These are phyloP conservation scores for Apostasia shenzhenica DNA, from an alignment of 106 monocot species.

Conservation along the genomic window DNA sequence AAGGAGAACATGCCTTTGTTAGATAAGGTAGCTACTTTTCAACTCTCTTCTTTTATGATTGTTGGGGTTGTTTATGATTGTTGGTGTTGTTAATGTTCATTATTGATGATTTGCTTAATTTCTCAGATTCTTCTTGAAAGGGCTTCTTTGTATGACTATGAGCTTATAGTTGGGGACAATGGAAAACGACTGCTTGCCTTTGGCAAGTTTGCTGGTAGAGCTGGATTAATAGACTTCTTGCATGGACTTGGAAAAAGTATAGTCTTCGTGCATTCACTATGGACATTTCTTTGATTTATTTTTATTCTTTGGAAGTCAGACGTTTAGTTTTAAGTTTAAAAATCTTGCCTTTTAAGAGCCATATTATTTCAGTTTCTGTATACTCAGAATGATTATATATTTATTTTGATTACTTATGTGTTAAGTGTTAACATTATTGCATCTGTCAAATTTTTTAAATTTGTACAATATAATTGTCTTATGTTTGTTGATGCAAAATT, in stretches of 20 bases:
- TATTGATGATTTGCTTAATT: neutral
- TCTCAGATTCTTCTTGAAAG: slow-evolving; percentile 65
- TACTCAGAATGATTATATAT: too few relatives aligned
- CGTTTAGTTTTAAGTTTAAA: too few relatives aligned
- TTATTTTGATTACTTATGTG: neutral
- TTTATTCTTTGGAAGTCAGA: neutral
- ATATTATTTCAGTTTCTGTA: too few relatives aligned
- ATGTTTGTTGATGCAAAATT: too few relatives aligned
- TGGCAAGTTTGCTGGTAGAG: slow-evolving; percentile 98
- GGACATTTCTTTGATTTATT: neutral
- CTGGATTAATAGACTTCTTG: slow-evolving; percentile 85
- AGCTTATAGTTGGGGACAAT: slow-evolving; percentile 83
- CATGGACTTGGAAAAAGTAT: slow-evolving; percentile 90
- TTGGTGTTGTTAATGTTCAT: neutral
- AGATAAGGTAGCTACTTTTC: slow-evolving; percentile 55
- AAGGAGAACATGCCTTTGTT: slow-evolving; percentile 85
- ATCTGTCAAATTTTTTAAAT: too few relatives aligned
- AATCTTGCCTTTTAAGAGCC: too few relatives aligned
- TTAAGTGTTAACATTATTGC: too few relatives aligned
- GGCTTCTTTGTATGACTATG: slow-evolving; percentile 82
- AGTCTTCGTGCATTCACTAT: slow-evolving; percentile 6
- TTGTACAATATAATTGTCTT: too few relatives aligned
- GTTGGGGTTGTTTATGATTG: neutral
- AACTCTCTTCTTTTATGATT: neutral
- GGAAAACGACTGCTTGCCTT: slow-evolving; percentile 90